Evolutionary conservation across 2,329 filamentous ascomycete genomes (phyloP).

Genomic region (Penicillium concentricum): DNA sequence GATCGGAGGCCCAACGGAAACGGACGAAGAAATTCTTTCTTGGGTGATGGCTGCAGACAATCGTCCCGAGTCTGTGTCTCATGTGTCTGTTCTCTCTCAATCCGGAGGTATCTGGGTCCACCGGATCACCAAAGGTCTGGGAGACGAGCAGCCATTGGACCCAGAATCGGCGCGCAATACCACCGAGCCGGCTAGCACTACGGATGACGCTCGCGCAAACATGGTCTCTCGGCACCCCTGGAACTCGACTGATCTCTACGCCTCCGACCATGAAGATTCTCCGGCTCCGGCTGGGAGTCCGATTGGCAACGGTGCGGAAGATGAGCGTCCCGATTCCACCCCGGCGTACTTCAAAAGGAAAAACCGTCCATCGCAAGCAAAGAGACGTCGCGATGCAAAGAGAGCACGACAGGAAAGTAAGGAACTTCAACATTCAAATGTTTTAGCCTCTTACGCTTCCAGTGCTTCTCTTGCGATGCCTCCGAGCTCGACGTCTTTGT

Average conservation of each 20-base stretch:
- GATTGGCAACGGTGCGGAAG: background rate
- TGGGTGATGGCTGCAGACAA: background rate
- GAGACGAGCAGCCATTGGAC: background rate
- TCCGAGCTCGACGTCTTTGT: background rate
- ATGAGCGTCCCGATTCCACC: background rate
- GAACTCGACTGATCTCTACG: background rate
- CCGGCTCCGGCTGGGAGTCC: background rate
- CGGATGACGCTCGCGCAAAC: background rate
- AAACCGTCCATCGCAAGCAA: constrained; percentile 2
- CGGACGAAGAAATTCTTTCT: background rate
- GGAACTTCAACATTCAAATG: background rate
- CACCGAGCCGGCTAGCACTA: background rate
- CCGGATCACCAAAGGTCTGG: background rate
- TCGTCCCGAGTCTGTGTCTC: background rate
- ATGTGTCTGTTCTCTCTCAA: background rate
- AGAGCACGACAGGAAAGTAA: background rate
- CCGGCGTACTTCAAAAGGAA: background rate
- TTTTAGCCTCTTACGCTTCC: background rate
- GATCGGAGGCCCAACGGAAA: background rate
- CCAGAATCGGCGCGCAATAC: background rate
- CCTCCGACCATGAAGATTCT: background rate
- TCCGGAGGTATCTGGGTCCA: background rate
- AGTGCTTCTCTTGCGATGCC: background rate
- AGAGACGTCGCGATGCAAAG: background rate
- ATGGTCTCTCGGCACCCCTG: background rate